Percentiles rank a stretch among this genome's conserved stretches.
phyloP scores from a whole-genome alignment of 2,329 filamentous ascomycete genomes.

The Trichoderma harzianum region DNA sequence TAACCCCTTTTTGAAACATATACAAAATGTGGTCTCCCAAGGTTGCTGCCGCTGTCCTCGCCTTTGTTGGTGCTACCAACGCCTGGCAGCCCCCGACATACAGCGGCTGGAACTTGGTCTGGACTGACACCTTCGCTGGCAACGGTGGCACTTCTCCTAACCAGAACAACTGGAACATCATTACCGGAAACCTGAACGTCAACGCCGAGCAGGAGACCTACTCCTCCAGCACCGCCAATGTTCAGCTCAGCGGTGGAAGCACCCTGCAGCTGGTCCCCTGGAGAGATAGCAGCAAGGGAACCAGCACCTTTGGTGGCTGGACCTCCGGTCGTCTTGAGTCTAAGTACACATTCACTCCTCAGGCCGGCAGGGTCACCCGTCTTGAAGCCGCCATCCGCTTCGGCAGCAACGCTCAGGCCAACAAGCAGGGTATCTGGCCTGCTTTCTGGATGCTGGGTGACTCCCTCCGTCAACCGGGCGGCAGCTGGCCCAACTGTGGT shows the following conservation, averaged over 20 bases:
- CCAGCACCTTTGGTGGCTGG: constrained; percentile 40
- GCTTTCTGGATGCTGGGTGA: constrained; percentile 58
- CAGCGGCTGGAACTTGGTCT: constrained; percentile 37
- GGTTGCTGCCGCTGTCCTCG: constrained; percentile 26
- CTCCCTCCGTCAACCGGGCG: constrained; percentile 42
- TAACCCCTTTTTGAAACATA: neutral
- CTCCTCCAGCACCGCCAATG: constrained; percentile 42
- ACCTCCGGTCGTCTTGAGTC: constrained; percentile 55
- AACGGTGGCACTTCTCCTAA: constrained; percentile 33
- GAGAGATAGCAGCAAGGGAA: constrained; percentile 28
- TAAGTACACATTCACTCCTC: constrained; percentile 45
- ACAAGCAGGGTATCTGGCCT: constrained; percentile 56
- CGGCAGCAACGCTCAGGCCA: constrained; percentile 38
- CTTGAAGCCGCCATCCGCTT: constrained; percentile 47
- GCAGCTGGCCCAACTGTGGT: constrained; percentile 50
- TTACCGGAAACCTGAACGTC: constrained; percentile 39
- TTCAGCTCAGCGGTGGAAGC: constrained; percentile 48
- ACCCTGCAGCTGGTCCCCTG: constrained; percentile 52
- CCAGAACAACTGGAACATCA: constrained; percentile 40
- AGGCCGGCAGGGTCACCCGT: constrained; percentile 42
- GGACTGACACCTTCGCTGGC: constrained; percentile 45
- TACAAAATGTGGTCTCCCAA: constrained; percentile 14
- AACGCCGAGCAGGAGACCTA: constrained; percentile 55
- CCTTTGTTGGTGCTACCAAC: constrained; percentile 30
- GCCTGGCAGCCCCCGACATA: constrained; percentile 41